phyloP scores from a whole-genome alignment of 1,284 basidiomycete species.

The Malassezia pachydermatis region DNA sequence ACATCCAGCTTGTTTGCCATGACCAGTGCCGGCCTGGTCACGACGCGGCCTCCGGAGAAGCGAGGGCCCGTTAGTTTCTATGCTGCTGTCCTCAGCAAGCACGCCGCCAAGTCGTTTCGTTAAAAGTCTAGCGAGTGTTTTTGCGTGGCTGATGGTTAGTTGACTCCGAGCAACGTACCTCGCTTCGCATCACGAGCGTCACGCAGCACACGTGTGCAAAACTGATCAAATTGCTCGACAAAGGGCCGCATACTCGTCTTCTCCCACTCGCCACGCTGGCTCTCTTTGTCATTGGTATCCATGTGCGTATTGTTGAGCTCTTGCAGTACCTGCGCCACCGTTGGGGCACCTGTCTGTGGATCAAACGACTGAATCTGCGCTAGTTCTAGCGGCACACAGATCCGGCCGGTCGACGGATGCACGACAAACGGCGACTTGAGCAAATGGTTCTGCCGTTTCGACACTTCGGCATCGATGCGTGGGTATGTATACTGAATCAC shows the following conservation, averaged over 20 bases:
- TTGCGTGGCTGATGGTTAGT: too few species aligned
- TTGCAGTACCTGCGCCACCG: conserved; percentile 66
- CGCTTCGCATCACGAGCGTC: conserved; percentile 29
- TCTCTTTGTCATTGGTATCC: conserved; percentile 16
- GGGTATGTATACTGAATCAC: conserved; percentile 92
- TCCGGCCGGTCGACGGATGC: conserved; percentile 87
- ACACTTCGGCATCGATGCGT: conserved; percentile 89
- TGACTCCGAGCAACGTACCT: too few species aligned
- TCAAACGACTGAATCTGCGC: conserved; percentile 69
- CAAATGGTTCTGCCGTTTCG: conserved; percentile 92
- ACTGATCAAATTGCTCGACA: conserved; percentile 76
- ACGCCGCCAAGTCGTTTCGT: neutral
- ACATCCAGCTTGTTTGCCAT: conserved; percentile 5
- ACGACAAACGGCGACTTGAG: conserved; percentile 95
- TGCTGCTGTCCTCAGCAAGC: conserved; percentile 13
- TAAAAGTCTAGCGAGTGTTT: conserved; percentile 13
- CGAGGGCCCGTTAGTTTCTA: conserved; percentile 13
- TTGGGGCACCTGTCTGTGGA: conserved; percentile 68
- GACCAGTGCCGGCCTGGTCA: conserved; percentile 9
- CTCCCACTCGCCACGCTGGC: conserved; percentile 51
- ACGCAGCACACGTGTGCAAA: conserved; percentile 53
- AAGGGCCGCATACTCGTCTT: conserved; percentile 65
- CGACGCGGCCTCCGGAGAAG: conserved; percentile 1
- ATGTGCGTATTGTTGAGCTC: conserved; percentile 58
- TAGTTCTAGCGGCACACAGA: conserved; percentile 88